Evolutionary conservation across 2,329 filamentous ascomycete species (phyloP), one percentile per base, ranked within the genome.

Genomic region (Ceratocystis harringtonii): DNA sequence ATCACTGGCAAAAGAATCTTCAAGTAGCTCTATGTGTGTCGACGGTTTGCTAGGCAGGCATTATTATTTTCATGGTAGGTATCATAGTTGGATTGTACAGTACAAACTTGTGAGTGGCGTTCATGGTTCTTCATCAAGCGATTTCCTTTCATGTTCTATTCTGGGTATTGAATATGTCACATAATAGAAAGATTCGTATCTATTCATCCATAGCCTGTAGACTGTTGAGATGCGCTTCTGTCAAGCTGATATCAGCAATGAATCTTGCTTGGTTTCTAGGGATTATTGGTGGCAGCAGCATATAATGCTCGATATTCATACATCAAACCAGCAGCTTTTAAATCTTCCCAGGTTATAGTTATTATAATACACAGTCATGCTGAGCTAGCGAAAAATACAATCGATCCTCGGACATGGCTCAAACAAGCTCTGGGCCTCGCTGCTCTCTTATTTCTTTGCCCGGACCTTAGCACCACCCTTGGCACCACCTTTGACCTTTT

Each of bases 1-100:
- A 75, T 78, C 58, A 81, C 80, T 0, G 79, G 81, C 1, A 77
- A 77, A 67, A 75, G 79, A 48, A 74, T 84, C 15, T 84, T 84
- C 70, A 81, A 75, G 71, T 82, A 58, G 30, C 12, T 41, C 48
- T 25, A 58, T 3, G 32, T 30, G 19, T 52, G 48, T 17, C 22
- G n/a, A 8, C 7, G 7, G 17, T 12, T 32, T 17, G 15, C 55
- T 19, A n/a, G 19, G 36, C 17, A 25, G 36, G 8, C 25, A 10
- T 10, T 7, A 25, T 52, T 52, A 4, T 52, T n/a, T 58, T 32
- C 12, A 36, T 36, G 55, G 55, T 58, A 58, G 55, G 55, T 8
- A 36, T 58, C 30, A 58, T 30, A 28, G 17, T 58, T 32, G 28
- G 55, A 36, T n/a, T 36, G 55, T 58, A 58, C 55, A 58, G 55